Conservation (phyloP, 1,284 basidiomycete species). For the Leccinum ponderosum region DNA sequence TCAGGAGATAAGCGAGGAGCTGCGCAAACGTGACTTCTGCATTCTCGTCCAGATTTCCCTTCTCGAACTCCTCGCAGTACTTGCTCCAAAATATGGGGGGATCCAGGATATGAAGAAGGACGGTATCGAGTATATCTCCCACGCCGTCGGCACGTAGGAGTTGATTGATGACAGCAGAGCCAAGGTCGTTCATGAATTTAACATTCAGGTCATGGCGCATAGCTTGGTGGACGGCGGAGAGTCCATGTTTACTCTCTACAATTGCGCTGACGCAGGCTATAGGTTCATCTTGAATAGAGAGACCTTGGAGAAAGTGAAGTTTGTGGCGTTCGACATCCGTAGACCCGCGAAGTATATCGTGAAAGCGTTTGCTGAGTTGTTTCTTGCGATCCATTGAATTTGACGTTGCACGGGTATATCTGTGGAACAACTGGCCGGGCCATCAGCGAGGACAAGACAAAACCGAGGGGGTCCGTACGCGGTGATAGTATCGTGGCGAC, state of each 20-base stretch:
- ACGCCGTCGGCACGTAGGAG: slow-evolving; percentile 43
- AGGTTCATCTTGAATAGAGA: slow-evolving; percentile 43
- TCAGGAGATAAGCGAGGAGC: slow-evolving; percentile 51
- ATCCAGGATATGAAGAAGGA: slow-evolving; percentile 44
- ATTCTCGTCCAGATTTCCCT: slow-evolving; percentile 36
- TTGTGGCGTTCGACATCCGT: slow-evolving; percentile 16
- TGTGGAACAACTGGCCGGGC: background rate
- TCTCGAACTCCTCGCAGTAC: slow-evolving; percentile 42
- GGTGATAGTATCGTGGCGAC: too few relatives aligned
- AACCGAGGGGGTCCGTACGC: too few relatives aligned
- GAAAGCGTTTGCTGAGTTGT: slow-evolving; percentile 27
- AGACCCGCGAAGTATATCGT: slow-evolving; percentile 23
- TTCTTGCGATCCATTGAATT: slow-evolving; percentile 22
- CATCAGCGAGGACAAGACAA: background rate
- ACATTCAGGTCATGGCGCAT: slow-evolving; percentile 44
- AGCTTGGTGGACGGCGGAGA: slow-evolving; percentile 42
- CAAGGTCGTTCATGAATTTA: slow-evolving; percentile 47
- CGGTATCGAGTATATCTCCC: slow-evolving; percentile 45
- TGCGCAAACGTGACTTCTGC: slow-evolving; percentile 46
- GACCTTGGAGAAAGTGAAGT: slow-evolving; percentile 48
- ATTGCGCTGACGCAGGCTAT: slow-evolving; percentile 43
- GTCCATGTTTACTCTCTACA: slow-evolving; percentile 40
- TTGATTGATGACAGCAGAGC: slow-evolving; percentile 40
- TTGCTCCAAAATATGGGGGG: slow-evolving; percentile 56
- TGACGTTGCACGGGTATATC: background rate